Conservation (phyloP, 2,329 filamentous ascomycete species). For the Neonectria coccinea region DNA sequence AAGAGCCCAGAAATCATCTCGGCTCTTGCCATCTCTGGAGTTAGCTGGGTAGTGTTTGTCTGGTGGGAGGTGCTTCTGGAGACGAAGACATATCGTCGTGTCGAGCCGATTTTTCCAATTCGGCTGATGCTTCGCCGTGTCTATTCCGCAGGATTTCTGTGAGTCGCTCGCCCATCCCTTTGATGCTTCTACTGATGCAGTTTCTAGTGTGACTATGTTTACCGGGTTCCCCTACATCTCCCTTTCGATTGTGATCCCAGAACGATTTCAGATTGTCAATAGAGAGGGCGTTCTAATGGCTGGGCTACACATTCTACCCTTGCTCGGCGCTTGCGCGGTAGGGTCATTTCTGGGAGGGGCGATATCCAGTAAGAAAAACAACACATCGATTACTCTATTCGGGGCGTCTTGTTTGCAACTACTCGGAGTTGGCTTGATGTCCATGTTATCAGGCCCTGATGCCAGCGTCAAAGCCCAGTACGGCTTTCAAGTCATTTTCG, state of each 20-base stretch:
- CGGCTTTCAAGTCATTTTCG: slow-evolving; percentile 67
- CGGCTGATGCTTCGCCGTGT: slow-evolving; percentile 60
- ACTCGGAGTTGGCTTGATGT: slow-evolving; percentile 63
- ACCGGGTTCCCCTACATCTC: slow-evolving; percentile 69
- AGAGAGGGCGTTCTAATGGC: slow-evolving; percentile 64
- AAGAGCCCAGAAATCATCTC: slow-evolving; percentile 62
- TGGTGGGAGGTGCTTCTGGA: slow-evolving; percentile 64
- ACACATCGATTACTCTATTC: slow-evolving; percentile 64
- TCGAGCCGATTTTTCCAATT: slow-evolving; percentile 68
- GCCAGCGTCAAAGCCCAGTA: slow-evolving; percentile 59
- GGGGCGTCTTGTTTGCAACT: slow-evolving; percentile 64
- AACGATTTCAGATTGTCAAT: slow-evolving; percentile 71
- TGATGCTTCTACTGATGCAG: slow-evolving; percentile 8
- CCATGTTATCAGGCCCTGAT: slow-evolving; percentile 52
- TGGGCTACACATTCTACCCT: slow-evolving; percentile 68
- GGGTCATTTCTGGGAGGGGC: slow-evolving; percentile 68
- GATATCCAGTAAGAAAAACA: slow-evolving; percentile 65
- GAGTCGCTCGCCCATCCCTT: slow-evolving; percentile 39
- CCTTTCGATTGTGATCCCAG: slow-evolving; percentile 69
- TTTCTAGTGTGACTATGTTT: slow-evolving; percentile 65
- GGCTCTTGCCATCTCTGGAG: slow-evolving; percentile 59
- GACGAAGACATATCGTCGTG: slow-evolving; percentile 49
- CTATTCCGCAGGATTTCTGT: slow-evolving; percentile 65
- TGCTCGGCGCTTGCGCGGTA: slow-evolving; percentile 67
- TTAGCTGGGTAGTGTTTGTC: slow-evolving; percentile 62